Evolutionary conservation across 2,329 filamentous ascomycete genomes (phyloP).

Genomic region (Plenodomus tracheiphilus): DNA sequence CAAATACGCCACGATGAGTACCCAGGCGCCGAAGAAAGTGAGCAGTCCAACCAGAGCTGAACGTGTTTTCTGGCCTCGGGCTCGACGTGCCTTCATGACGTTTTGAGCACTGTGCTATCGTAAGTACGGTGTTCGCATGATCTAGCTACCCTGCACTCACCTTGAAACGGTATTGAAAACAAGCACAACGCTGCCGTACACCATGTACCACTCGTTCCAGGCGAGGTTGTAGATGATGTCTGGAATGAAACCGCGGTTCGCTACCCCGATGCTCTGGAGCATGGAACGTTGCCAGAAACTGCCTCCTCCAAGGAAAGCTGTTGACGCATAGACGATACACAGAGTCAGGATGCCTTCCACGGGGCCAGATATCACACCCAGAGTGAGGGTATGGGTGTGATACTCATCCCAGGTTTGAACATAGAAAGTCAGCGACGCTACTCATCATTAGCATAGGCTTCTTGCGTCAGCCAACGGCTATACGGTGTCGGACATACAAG

Average conservation of each 20-base stretch:
- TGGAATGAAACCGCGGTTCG: constrained; percentile 66
- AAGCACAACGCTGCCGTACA: constrained; percentile 80
- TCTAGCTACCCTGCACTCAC: constrained; percentile 24
- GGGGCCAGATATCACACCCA: constrained; percentile 89
- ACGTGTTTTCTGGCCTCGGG: constrained; percentile 71
- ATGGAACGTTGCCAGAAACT: constrained; percentile 92
- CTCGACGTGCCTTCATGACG: constrained; percentile 78
- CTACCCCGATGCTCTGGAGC: constrained; percentile 71
- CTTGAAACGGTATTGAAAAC: constrained; percentile 82
- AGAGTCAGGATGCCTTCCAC: constrained; percentile 92
- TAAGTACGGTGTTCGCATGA: constrained; percentile 5
- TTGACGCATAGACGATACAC: constrained; percentile 78
- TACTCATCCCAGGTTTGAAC: constrained; percentile 99
- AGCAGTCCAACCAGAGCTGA: constrained; percentile 79
- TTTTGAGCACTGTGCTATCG: constrained; percentile 65
- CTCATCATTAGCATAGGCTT: constrained; percentile 4
- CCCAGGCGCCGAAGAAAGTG: constrained; percentile 80
- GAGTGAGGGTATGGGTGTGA: constrained; percentile 91
- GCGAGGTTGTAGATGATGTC: constrained; percentile 73
- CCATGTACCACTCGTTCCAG: constrained; percentile 91
- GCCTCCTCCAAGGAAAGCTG: constrained; percentile 81
- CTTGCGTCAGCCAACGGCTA: not conserved
- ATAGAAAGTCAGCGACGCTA: constrained; percentile 92
- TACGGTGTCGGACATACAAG: constrained; percentile 57
- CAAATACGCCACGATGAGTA: constrained; percentile 75